These are phyloP conservation scores for Fusarium compactum DNA, from an alignment of 2,329 filamentous ascomycete genomes.

Conservation along the genomic window DNA sequence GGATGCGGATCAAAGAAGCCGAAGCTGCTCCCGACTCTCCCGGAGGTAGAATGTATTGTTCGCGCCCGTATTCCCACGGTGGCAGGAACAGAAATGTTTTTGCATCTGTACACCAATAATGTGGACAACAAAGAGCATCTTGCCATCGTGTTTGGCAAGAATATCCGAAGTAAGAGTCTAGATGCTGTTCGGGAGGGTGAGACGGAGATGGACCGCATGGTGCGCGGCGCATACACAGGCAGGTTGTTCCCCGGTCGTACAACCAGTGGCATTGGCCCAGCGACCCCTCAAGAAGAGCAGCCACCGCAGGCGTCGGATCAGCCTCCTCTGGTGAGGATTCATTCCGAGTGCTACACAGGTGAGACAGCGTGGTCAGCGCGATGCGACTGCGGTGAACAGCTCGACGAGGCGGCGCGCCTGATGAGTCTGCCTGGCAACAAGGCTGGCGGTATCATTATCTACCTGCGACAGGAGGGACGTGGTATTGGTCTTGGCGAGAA, in stretches of 20 bases:
- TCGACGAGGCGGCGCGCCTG: constrained; percentile 93
- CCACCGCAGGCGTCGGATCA: constrained; percentile 29
- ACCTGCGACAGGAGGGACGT: constrained; percentile 93
- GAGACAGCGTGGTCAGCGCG: constrained; percentile 98
- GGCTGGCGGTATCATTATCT: constrained; percentile 90
- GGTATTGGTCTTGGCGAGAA: constrained; percentile 96
- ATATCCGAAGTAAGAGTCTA: constrained; percentile 80
- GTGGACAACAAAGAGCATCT: constrained; percentile 96
- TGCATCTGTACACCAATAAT: constrained; percentile 94
- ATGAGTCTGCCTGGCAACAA: constrained; percentile 79
- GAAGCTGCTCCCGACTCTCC: constrained; percentile 79
- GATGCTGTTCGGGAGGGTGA: constrained; percentile 80
- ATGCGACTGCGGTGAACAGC: constrained; percentile 97
- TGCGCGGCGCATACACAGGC: constrained; percentile 91
- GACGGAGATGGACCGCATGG: constrained; percentile 91
- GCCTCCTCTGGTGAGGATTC: constrained; percentile 86
- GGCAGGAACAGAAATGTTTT: constrained; percentile 92
- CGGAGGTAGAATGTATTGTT: constrained; percentile 91
- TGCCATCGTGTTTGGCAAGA: constrained; percentile 93
- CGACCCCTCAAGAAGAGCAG: constrained; percentile 31
- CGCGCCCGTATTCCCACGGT: constrained; percentile 95
- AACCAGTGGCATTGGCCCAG: constrained; percentile 71
- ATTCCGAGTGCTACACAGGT: constrained; percentile 98
- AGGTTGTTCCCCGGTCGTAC: constrained; percentile 87
- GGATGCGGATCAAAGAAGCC: constrained; percentile 75